Evolutionary conservation across 2,329 filamentous ascomycete genomes (phyloP).

Genomic region (Fusarium ramigenum): DNA sequence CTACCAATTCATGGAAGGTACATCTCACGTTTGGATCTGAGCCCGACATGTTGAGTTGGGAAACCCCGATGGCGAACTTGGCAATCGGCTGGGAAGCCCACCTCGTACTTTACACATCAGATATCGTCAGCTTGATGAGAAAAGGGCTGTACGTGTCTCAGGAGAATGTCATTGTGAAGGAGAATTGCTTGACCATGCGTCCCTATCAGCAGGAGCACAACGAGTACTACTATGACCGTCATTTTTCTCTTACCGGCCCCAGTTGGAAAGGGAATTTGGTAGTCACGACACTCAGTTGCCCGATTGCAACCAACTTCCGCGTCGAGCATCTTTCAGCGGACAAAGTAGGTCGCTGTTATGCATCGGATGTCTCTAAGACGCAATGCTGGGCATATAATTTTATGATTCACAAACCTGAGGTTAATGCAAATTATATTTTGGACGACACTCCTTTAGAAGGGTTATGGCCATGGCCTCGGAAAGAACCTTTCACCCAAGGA

Average conservation of each 20-base stretch:
- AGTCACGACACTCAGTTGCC: background rate
- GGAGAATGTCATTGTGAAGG: accelerated
- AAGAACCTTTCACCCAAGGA: accelerated
- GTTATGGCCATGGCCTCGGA: slow-evolving; percentile 1
- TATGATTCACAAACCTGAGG: accelerated
- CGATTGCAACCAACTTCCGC: background rate
- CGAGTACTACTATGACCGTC: accelerated
- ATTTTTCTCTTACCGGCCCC: background rate
- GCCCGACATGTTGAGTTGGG: accelerated
- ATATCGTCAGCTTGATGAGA: background rate
- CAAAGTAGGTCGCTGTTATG: accelerated
- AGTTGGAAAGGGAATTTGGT: background rate
- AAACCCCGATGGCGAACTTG: accelerated
- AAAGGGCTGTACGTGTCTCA: background rate
- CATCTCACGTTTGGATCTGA: accelerated
- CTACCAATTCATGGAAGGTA: background rate
- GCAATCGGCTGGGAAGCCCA: accelerated
- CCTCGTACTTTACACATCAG: background rate
- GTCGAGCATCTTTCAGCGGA: background rate
- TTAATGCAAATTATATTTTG: background rate
- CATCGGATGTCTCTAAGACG: accelerated
- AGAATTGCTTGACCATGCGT: background rate
- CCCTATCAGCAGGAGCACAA: accelerated
- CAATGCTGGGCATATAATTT: background rate
- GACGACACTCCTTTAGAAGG: background rate